These are phyloP conservation scores for Cladorrhinum sp. DNA, from an alignment of 2,329 filamentous ascomycete species.

Conservation along the genomic window DNA sequence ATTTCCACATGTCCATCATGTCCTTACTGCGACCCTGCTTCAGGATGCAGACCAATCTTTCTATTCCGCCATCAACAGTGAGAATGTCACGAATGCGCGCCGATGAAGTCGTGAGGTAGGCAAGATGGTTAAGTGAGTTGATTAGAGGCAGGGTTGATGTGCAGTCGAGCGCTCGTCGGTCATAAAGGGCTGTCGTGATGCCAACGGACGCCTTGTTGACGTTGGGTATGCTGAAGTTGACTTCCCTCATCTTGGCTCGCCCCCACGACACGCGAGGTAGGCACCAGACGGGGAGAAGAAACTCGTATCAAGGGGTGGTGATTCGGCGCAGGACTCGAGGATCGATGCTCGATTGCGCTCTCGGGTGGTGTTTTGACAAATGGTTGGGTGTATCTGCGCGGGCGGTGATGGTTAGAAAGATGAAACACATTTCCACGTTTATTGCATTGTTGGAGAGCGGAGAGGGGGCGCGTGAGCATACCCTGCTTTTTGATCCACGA, in stretches of 20 bases:
- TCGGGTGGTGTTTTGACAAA: conserved; percentile 1
- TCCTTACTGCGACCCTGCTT: conserved; percentile 97
- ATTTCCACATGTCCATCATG: conserved; percentile 99
- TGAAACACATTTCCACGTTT: conserved; percentile 19
- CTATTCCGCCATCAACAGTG: conserved; percentile 97
- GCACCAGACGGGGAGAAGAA: conserved; percentile 27
- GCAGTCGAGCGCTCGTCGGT: conserved; percentile 94
- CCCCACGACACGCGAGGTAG: conserved; percentile 28
- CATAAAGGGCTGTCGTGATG: conserved; percentile 97
- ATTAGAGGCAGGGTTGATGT: conserved; percentile 96
- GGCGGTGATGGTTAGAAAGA: conserved; percentile 18
- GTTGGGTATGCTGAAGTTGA: conserved; percentile 99
- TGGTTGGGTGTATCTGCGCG: conserved; percentile 12
- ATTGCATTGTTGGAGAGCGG: conserved; percentile 20
- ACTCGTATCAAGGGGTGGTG: background rate
- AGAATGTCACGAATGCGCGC: conserved; percentile 96
- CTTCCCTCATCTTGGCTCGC: conserved; percentile 83
- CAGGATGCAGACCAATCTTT: conserved; percentile 92
- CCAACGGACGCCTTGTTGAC: conserved; percentile 95
- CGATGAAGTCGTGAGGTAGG: conserved; percentile 96
- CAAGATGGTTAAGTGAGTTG: conserved; percentile 98
- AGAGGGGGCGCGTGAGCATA: background rate
- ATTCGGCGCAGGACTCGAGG: conserved; percentile 11
- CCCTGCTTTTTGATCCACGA: background rate
- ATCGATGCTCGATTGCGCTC: conserved; percentile 4